Evolutionary conservation across 2,329 filamentous ascomycete species (phyloP), one percentile per base, ranked within the genome.

Genomic region (Fusarium sp.): DNA sequence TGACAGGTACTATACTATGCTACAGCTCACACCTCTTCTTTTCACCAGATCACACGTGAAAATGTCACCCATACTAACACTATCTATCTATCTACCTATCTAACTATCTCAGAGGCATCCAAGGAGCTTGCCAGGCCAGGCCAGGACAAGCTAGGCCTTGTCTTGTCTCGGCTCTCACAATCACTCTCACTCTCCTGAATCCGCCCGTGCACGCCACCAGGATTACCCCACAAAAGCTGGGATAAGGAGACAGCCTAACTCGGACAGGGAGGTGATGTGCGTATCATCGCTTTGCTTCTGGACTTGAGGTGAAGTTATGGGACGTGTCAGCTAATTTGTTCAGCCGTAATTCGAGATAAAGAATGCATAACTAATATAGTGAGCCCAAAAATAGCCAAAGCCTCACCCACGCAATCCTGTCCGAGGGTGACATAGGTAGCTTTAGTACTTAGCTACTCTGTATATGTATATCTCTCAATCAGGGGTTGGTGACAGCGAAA

Each of bases 171-270:
- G 42, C 45, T 55, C 48, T 56, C 31, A 52, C 51, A 42, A 42
- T 49, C 42, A 52, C 33, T 42, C 56, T 45, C 52, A 65, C 33
- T 73, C 72, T 73, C 72, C 72, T 74, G 72, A 74, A 73, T 70
- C 51, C 39, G 45, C 60, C 60, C 65, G 39, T 66, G 72, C 72
- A 63, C 69, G 69, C 68, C 72, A 69, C 64, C 61, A 70, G 64
- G 57, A 75, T 75, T 74, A 74, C 72, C 72, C 72, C 72, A 74
- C 72, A 74, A 70, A 73, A 70, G 69, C 72, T 74, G 69, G 72
- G 72, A 74, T 75, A 74, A 70, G 68, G 64, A 67, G 72, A 72
- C 56, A 28, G 60, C 48, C 66, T 74, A 75, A 66, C 72, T 75
- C 17, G 60, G 57, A 74, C 59, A 65, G 49, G 72, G 69, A 75